Evolutionary conservation across 352 stramenopile genomes (phyloP).

Genomic region (Globisporangium paddicum): DNA sequence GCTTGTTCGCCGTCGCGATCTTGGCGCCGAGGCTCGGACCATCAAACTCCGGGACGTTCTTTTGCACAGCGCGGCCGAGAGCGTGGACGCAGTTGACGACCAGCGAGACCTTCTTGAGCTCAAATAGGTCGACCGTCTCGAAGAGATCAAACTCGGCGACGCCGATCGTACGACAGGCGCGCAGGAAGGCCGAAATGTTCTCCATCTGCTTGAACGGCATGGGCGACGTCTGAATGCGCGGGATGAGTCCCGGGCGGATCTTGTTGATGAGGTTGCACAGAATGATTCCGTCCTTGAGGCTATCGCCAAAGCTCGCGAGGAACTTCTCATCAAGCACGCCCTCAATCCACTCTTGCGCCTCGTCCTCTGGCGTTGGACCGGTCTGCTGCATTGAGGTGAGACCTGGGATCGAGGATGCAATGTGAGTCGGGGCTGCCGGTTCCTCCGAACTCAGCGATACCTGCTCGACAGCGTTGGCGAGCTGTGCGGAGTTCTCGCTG

Average conservation of each 20-base stretch:
- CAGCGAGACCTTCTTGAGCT: slow-evolving; percentile 83
- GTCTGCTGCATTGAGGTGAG: slow-evolving; percentile 26
- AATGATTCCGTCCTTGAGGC: slow-evolving; percentile 74
- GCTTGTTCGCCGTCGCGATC: slow-evolving; percentile 62
- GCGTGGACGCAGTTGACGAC: slow-evolving; percentile 85
- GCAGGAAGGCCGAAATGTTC: slow-evolving; percentile 84
- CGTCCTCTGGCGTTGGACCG: slow-evolving; percentile 43
- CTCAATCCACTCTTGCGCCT: slow-evolving; percentile 81
- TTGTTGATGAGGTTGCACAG: slow-evolving; percentile 76
- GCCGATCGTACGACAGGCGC: slow-evolving; percentile 70
- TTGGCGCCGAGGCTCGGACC: slow-evolving; percentile 71
- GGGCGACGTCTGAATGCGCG: slow-evolving; percentile 52
- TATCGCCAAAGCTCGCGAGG: slow-evolving; percentile 59
- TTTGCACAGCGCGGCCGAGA: slow-evolving; percentile 67
- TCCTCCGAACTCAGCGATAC: slow-evolving; percentile 17
- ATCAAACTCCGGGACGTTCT: slow-evolving; percentile 65
- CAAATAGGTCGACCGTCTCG: slow-evolving; percentile 87
- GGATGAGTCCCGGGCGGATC: slow-evolving; percentile 54
- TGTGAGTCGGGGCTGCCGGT: neutral
- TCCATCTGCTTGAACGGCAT: slow-evolving; percentile 92
- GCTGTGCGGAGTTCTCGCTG: slow-evolving; percentile 36
- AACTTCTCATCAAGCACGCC: slow-evolving; percentile 66
- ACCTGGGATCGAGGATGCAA: slow-evolving; percentile 31
- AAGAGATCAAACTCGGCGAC: slow-evolving; percentile 89
- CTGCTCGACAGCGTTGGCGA: slow-evolving; percentile 39